These are phyloP conservation scores for Stropharia rugosoannulata DNA, from an alignment of 768 basidiomycete species.

Conservation along the genomic window DNA sequence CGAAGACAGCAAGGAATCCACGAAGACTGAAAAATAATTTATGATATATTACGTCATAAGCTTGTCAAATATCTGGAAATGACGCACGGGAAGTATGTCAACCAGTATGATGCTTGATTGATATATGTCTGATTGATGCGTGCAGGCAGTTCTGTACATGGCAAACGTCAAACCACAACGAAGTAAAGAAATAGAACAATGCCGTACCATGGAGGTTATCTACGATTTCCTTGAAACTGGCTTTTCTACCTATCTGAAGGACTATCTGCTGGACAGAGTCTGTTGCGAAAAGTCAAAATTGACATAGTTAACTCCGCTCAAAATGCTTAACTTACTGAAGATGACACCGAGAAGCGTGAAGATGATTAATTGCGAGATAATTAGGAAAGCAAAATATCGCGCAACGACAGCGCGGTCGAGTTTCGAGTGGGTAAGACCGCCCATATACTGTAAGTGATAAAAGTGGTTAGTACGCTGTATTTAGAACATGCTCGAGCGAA, in stretches of 20 bases:
- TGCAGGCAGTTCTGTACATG: conserved; percentile 54
- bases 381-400: conserved; percentile 91
- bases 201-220: conserved; percentile 44
- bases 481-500: neutral
- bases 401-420: conserved; percentile 91
- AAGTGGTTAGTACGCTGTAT: conserved; percentile 56
- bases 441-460: conserved; percentile 57
- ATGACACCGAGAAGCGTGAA: conserved; percentile 92
- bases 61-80: neutral
- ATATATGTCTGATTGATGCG: conserved; percentile 88
- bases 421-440: conserved; percentile 67
- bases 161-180: neutral
- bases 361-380: conserved; percentile 90
- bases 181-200: neutral
- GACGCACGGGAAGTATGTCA: conserved; percentile 91
- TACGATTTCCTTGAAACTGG: conserved; percentile 47
- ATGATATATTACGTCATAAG: neutral
- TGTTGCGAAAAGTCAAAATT: conserved; percentile 12
- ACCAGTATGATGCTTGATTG: conserved; percentile 88
- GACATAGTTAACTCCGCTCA: neutral
- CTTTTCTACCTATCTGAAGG: conserved; percentile 38
- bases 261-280: conserved; percentile 45
- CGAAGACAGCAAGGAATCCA: conserved; percentile 93
- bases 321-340: conserved; percentile 59
- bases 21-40: conserved; percentile 57